phyloP scores from a whole-genome alignment of 2,329 filamentous ascomycete species.

The Cladorrhinum sp. region DNA sequence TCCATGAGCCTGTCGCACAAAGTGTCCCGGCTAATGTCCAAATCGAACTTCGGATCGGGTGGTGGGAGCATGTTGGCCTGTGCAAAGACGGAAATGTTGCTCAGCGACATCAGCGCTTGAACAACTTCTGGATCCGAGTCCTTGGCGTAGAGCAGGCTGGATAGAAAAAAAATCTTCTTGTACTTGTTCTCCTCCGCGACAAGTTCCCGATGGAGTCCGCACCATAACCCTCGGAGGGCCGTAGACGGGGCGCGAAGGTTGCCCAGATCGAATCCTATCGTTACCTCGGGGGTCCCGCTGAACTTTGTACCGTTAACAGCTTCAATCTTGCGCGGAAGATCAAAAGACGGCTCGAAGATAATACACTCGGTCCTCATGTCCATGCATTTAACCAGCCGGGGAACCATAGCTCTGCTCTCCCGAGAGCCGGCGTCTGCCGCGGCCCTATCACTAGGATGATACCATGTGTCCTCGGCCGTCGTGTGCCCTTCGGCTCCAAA shows the following conservation, averaged over 20 bases:
- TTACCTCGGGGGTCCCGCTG: neutral
- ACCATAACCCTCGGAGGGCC: constrained; percentile 12
- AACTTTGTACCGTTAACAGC: constrained; percentile 10
- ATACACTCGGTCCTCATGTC: neutral
- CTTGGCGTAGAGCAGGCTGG: constrained; percentile 14
- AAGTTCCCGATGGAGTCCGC: constrained; percentile 10
- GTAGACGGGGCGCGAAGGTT: neutral
- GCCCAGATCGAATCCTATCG: constrained; percentile 9
- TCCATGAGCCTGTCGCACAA: neutral
- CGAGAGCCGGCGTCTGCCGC: neutral
- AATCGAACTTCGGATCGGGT: constrained; percentile 3
- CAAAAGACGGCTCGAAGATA: neutral
- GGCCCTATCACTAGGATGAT: neutral
- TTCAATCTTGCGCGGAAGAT: neutral
- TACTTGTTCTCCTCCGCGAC: constrained; percentile 15
- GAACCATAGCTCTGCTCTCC: neutral
- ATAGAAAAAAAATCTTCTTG: constrained; percentile 18
- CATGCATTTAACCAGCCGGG: neutral
- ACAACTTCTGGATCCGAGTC: constrained; percentile 10
- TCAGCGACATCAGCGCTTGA: constrained; percentile 15
- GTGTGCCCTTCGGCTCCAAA: constrained; percentile 30
- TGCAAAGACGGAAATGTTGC: neutral
- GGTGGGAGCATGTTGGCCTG: constrained; percentile 7
- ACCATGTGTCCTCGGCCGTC: constrained; percentile 6
- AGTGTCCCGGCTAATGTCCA: neutral